Base-by-base conservation (phyloP, 2,329 filamentous ascomycete species). In the Magnaporthiopsis incrustans region DNA sequence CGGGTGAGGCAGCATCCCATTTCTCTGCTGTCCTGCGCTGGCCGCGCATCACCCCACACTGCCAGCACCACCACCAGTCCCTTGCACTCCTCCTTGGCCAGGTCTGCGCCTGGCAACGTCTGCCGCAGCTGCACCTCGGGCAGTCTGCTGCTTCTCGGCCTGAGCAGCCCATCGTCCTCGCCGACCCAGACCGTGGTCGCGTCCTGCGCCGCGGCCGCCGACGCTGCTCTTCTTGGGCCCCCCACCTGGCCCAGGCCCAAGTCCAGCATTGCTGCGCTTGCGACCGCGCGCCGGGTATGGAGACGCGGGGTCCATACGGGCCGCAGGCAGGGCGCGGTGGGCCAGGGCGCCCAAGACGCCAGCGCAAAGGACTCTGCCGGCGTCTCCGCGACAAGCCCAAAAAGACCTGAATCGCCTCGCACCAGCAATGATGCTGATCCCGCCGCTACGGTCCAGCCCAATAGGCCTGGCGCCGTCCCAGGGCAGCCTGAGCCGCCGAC, bases 11-110 rank as follows among this genome's bases (percentile, higher is more conserved):
- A 38, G 18, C 63, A 59, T n/a, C 59, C 64, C 18, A 58, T 62
- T 22, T 66, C 64, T 12, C 63, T 64, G 18, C 53, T 63, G 2
- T 27, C 58, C 8, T 56, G 63, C 44, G 44, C 22, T 67, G 63
- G 67, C 66, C 44, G 44, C 18, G 7, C 44, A 25, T 53, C 44
- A 53, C n/a, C 44, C 44, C 44, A 53, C 44, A 32, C 74, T 66
- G 69, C 72, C 35, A 72, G 74, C 64, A 77, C 79, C 70, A 77
- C 79, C 70, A 74, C 79, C 30, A 79, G 78, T 12, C 78, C 77
- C 66, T 81, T 79, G 69, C 82, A 83, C 70, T 80, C 82, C 56
- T 84, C 83, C 56, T 84, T 82, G 1, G 80, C 83, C 30, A 80
- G 83, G 25, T 71, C 71, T 72, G 72, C 74, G 22, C 69, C 72